Conservation (phyloP, 768 basidiomycete genomes). For the Tricholoma flavovirens region DNA sequence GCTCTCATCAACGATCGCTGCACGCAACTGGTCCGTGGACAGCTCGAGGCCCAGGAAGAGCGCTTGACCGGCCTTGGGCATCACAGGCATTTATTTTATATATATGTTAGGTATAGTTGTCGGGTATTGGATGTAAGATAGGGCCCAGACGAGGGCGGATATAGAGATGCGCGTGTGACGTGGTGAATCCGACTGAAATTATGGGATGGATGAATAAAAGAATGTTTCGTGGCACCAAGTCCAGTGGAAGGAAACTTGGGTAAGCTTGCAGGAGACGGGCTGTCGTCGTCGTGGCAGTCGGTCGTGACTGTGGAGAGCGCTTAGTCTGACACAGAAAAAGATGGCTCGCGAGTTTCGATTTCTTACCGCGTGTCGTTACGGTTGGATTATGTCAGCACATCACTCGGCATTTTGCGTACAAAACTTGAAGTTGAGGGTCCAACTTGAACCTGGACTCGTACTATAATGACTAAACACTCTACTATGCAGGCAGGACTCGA, state of each 20-base stretch:
- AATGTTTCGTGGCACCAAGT: neutral
- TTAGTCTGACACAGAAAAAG: neutral
- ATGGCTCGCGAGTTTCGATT: neutral
- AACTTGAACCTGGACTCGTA: too few species aligned
- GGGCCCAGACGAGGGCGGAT: neutral
- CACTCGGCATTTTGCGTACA: neutral
- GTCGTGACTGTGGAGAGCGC: neutral
- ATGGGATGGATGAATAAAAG: slow-evolving; percentile 4
- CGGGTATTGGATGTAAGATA: slow-evolving; percentile 15
- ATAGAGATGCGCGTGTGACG: slow-evolving; percentile 9
- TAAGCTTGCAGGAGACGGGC: neutral
- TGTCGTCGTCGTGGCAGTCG: neutral
- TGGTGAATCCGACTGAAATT: slow-evolving; percentile 6
- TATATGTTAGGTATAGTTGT: slow-evolving; percentile 17
- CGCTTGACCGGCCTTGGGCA: slow-evolving; percentile 38
- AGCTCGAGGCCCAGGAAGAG: slow-evolving; percentile 82
- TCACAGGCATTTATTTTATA: slow-evolving; percentile 36
- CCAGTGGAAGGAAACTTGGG: neutral
- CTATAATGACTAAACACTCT: too few species aligned
- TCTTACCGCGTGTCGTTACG: neutral
- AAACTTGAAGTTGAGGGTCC: too few species aligned
- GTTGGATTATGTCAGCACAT: neutral
- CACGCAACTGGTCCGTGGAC: slow-evolving; percentile 77
- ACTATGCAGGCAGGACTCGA: too few species aligned
- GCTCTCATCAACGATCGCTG: slow-evolving; percentile 77